phyloP scores from a whole-genome alignment of 495 filamentous ascomycete genomes.

The Patellaria atrata region DNA sequence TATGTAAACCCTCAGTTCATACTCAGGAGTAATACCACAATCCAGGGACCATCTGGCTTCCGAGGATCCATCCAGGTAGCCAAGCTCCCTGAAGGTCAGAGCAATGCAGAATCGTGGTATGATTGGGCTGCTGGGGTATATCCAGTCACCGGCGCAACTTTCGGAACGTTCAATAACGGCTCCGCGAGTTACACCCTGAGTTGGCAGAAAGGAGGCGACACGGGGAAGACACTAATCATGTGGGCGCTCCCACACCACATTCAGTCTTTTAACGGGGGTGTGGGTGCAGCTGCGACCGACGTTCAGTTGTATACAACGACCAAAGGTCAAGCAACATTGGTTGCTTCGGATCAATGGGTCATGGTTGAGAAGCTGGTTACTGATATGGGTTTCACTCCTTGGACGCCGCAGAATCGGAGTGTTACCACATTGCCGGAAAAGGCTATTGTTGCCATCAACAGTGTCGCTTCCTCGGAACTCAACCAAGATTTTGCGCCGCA shows the following conservation, averaged over 20 bases:
- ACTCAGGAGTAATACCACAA: constrained; percentile 31
- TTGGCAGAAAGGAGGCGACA: constrained; percentile 52
- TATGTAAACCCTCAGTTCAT: constrained; percentile 34
- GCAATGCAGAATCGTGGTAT: constrained; percentile 48
- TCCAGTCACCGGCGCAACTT: constrained; percentile 44
- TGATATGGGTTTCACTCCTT: constrained; percentile 61
- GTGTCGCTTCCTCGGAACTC: constrained; percentile 49
- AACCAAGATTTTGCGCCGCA: constrained; percentile 55
- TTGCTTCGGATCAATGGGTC: constrained; percentile 64
- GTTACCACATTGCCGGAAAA: constrained; percentile 34
- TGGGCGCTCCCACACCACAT: constrained; percentile 84
- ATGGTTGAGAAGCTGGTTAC: constrained; percentile 67
- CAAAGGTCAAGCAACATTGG: constrained; percentile 64
- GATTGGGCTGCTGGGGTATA: constrained; percentile 68
- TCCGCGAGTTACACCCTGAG: constrained; percentile 56
- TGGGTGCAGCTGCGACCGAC: constrained; percentile 37
- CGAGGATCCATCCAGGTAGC: constrained; percentile 67
- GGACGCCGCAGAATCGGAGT: constrained; percentile 37
- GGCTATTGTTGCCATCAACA: constrained; percentile 39
- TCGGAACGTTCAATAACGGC: constrained; percentile 42
- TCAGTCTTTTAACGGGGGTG: constrained; percentile 51
- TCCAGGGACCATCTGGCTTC: constrained; percentile 40
- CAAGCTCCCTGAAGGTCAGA: constrained; percentile 47
- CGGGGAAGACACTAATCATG: constrained; percentile 52
- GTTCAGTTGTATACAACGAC: constrained; percentile 66